Conservation (phyloP, 2,329 filamentous ascomycete species). For the Colletotrichum liriopes region DNA sequence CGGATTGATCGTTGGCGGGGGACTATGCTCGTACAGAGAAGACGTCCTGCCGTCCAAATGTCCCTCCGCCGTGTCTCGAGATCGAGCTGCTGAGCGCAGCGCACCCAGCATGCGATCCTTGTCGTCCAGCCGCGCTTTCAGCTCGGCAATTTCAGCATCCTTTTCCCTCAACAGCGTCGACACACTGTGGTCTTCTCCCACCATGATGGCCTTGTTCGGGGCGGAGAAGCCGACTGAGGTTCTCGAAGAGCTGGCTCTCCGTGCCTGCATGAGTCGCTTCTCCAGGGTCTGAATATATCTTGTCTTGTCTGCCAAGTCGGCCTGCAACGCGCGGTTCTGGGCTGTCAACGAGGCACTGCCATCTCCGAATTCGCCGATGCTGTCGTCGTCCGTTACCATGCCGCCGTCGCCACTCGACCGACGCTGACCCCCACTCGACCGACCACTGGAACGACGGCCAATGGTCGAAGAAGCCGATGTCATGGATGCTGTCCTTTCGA, state of each 20-base stretch:
- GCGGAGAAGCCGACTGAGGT: conserved; percentile 81
- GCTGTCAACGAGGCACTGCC: conserved; percentile 85
- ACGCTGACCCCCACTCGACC: conserved; percentile 62
- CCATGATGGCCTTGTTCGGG: conserved; percentile 74
- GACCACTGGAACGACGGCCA: conserved; percentile 66
- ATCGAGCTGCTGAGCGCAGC: conserved; percentile 86
- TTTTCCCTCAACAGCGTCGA: conserved; percentile 85
- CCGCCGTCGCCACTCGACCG: conserved; percentile 59
- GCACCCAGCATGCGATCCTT: conserved; percentile 95
- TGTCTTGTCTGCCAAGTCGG: conserved; percentile 97
- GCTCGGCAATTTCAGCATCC: conserved; percentile 91
- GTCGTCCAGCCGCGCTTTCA: conserved; percentile 91
- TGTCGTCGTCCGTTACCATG: conserved; percentile 76
- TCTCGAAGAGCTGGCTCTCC: conserved; percentile 90
- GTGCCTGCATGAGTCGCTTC: conserved; percentile 90
- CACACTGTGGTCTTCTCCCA: conserved; percentile 85
- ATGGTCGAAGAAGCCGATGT: conserved; percentile 75
- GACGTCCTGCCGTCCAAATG: conserved; percentile 48
- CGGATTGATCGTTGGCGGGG: conserved; percentile 40
- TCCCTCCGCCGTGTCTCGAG: conserved; percentile 84
- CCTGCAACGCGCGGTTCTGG: conserved; percentile 93
- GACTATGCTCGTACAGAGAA: conserved; percentile 44
- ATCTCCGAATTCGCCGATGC: conserved; percentile 86
- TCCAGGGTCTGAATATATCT: conserved; percentile 96
- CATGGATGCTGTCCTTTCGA: conserved; percentile 78